A percentile compares a stretch with the other conserved stretches of the same genome.
Conservation (phyloP, 2,329 filamentous ascomycete species). For the Fusarium succisae region DNA sequence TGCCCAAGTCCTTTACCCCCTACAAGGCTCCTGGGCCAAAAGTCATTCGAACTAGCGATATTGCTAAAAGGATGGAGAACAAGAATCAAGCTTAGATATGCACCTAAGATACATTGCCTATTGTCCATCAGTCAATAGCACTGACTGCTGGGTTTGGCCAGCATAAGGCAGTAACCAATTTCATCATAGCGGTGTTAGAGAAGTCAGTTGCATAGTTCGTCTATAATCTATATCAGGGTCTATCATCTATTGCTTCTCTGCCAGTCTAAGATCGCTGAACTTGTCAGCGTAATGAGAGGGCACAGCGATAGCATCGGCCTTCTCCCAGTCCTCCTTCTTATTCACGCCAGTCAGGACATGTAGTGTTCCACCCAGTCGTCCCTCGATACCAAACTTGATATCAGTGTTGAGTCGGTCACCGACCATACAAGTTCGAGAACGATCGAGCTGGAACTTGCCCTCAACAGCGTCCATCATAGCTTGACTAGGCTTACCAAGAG, state of each 20-base stretch:
- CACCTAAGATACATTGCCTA: background rate
- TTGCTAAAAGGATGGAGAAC: constrained; percentile 56
- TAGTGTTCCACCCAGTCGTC: constrained; percentile 88
- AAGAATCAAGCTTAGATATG: constrained; percentile 45
- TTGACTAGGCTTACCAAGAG: constrained; percentile 93
- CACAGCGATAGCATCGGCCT: constrained; percentile 71
- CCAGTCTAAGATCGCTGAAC: constrained; percentile 74
- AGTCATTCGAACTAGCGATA: constrained; percentile 61
- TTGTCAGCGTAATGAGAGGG: constrained; percentile 87
- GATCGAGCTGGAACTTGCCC: constrained; percentile 91
- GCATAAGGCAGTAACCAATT: background rate
- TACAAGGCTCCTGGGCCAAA: constrained; percentile 58
- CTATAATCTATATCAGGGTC: constrained; percentile 32
- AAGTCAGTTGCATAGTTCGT: constrained; percentile 14
- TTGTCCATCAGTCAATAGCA: background rate
- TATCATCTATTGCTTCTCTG: constrained; percentile 32
- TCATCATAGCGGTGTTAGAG: background rate
- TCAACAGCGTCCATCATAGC: constrained; percentile 99
- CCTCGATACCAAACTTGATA: constrained; percentile 93
- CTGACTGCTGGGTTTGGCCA: background rate
- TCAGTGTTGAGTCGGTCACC: constrained; percentile 95
- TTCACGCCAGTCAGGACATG: constrained; percentile 91
- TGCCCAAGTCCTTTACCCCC: constrained; percentile 66
- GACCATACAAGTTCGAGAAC: constrained; percentile 90
- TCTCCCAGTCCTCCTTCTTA: constrained; percentile 84